Evolutionary conservation across 2,329 filamentous ascomycete genomes (phyloP), one percentile per base, ranked within the genome.

Genomic region (Fusarium avenaceum): DNA sequence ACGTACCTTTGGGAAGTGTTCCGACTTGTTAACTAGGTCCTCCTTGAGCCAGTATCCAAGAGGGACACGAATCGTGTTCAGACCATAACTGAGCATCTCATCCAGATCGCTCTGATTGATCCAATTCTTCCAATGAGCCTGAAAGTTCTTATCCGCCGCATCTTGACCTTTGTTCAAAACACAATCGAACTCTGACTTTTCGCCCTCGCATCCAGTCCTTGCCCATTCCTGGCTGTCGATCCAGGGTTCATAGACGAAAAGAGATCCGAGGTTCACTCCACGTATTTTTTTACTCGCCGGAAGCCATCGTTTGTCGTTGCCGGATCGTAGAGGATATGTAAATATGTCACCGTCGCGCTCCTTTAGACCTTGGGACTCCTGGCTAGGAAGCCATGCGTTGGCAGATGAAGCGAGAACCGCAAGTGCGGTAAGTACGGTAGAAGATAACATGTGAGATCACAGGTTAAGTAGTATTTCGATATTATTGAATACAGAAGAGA

Each of bases 11-110:
- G 85, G 84, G 57, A 87, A 87, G 60, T 85, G 78, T 74, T 87
- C 85, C 30, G 79, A 83, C 43, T 78, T 53, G 55, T 84, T 79
- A 13, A 87, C 82, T 4, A 85, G 73, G 38, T 80, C 79, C 69
- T 86, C 84, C 40, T 83, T 77, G 38, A 87, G 76, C 85, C 85
- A 88, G 74, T 85, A 88, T 10, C 85, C 86, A 5, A 87, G 76
- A 0, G 85, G 85, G 22, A 88, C 81, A 7, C 85, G 80, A 46
- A 88, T 78, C 1, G 85, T 84, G 71, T 87, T 87, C 40, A 87
- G 75, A 0, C 84, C 84, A 42, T 80, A 82, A 42, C 74, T 77
- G n/a, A 76, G 71, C 77, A 87, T 87, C 65, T 82, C 74, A 22
- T 80, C 72, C 48, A 88, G 78, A 70, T 87, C 85, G 3, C 77